Evolutionary conservation across 2,329 filamentous ascomycete species (phyloP), one percentile per base, ranked within the genome.

Genomic region (Diaporthe vaccinii): DNA sequence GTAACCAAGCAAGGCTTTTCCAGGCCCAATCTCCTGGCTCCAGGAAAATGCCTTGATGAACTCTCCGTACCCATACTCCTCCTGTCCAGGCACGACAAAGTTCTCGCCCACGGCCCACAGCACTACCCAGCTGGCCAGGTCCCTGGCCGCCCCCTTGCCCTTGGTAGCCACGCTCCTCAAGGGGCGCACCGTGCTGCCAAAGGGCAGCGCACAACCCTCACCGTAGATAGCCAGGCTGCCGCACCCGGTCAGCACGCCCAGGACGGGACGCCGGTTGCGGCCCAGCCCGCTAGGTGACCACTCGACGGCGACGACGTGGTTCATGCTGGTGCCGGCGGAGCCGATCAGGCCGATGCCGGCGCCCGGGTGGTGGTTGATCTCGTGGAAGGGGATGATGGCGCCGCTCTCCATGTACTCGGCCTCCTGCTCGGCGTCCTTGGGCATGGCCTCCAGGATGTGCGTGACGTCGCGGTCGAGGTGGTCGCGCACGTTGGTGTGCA

Each of bases 201-300:
- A 76, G 2, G 75, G 75, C 28, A 72, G 39, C 69, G 79, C 73
- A 2, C 79, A 78, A n/a, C 83, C 82, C 79, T 91, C 89, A 25
- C 90, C 89, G 59, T 91, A 87, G 22, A 89, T 82, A 22, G 87
- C 83, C 34, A 92, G 78, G 67, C 84, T 83, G 1, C 90, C 90
- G 1, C 84, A 85, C 12, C 87, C 88, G 1, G 87, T 87, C 76
- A 91, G 80, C 5, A 88, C 87, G 20, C 83, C 85, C 46, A 92
- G 82, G 7, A 91, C 85, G 0, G 89, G 86, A 1, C 90, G 85
- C 10, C 85, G 80, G 78, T 91, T 90, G 55, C 86, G 85, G 1
- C 90, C 90, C n/a, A 92, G 81, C 2, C 88, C 89, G n/a, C 82
- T 82, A 0, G 90, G 89, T n/a, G 89, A 91, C 90, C 90, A 92